These are phyloP conservation scores for Coccomyxa subellipsoidea DNA, from an alignment of 163 green algal genomes.

Conservation along the genomic window DNA sequence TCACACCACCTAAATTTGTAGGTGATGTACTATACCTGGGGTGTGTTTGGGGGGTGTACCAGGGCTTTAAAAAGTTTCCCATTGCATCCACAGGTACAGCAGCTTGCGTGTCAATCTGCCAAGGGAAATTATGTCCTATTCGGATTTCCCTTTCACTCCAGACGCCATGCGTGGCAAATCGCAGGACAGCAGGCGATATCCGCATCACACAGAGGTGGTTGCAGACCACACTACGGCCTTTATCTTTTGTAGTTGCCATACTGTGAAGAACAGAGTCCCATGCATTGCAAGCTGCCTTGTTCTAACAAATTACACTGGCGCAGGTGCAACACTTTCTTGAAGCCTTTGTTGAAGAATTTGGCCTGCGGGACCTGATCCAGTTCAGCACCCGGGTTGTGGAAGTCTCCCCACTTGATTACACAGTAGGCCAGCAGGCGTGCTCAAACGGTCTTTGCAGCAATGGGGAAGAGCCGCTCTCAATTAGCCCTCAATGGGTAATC, in stretches of 20 bases:
- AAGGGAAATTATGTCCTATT: constrained; percentile 82
- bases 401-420: not conserved
- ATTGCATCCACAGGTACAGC: not conserved
- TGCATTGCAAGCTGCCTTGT: too few species aligned
- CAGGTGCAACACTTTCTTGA: constrained; percentile 71
- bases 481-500: not conserved
- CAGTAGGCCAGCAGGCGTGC: not conserved
- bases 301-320: too few species aligned
- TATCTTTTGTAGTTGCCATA: too few species aligned
- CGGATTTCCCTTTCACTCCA: constrained; percentile 74
- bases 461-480: not conserved
- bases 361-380: constrained; percentile 38
- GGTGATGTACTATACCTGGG: too few species aligned
- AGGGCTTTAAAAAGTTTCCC: too few species aligned
- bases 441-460: not conserved
- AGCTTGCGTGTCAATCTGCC: constrained; percentile 87
- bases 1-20: too few species aligned
- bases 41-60: too few species aligned
- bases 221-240: not conserved
- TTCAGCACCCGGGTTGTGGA: constrained; percentile 21
- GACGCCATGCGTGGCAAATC: constrained; percentile 15
- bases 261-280: too few species aligned
- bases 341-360: constrained; percentile 60
- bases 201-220: constrained; percentile 45
- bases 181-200: constrained; percentile 60